phyloP scores from a whole-genome alignment of 2,329 filamentous ascomycete genomes.

The Simplicillium sp. region DNA sequence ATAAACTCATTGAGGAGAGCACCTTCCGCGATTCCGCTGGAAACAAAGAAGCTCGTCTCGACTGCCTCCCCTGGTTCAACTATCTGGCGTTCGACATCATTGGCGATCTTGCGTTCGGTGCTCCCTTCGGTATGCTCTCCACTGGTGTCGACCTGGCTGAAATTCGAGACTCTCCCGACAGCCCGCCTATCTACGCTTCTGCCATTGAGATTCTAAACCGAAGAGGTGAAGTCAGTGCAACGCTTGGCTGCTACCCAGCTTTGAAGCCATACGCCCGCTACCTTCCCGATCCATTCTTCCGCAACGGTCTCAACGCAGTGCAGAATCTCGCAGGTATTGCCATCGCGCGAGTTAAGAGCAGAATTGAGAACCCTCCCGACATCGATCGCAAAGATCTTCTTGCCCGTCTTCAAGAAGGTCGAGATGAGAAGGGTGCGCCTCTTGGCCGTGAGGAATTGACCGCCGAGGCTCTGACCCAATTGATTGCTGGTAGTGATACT shows the following conservation, averaged over 20 bases:
- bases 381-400: constrained; percentile 70
- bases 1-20: constrained; percentile 42
- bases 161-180: constrained; percentile 51
- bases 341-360: constrained; percentile 66
- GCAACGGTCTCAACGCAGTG: constrained; percentile 62
- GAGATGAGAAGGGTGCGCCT: constrained; percentile 67
- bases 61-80: constrained; percentile 66
- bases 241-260: constrained; percentile 63
- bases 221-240: constrained; percentile 74
- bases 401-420: constrained; percentile 74
- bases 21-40: constrained; percentile 43
- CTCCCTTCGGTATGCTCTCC: constrained; percentile 58
- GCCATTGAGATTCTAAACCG: constrained; percentile 86
- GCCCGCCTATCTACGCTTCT: constrained; percentile 57
- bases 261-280: constrained; percentile 75
- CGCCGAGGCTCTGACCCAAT: constrained; percentile 79
- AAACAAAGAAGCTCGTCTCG: constrained; percentile 53
- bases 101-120: constrained; percentile 39
- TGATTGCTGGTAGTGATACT: constrained; percentile 73
- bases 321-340: constrained; percentile 80
- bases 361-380: constrained; percentile 59
- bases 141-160: constrained; percentile 70
- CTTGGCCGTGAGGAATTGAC: constrained; percentile 74
- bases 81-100: constrained; percentile 46
- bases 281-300: constrained; percentile 76